Conservation (phyloP, 2,329 filamentous ascomycete species). For the Penicillium crustosum region DNA sequence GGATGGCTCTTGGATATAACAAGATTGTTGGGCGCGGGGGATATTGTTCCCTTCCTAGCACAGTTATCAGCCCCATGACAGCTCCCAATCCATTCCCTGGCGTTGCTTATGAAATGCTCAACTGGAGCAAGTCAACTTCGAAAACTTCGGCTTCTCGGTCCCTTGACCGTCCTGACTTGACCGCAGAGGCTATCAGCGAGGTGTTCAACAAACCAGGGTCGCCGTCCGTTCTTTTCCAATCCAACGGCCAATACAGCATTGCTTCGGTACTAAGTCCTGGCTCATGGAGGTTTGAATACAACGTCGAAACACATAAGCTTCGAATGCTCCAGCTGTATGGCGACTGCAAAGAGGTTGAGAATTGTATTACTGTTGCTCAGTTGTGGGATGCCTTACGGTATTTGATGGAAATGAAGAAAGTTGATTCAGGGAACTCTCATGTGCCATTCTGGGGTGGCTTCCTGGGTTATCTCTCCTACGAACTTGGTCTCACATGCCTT, state of each 20-base stretch:
- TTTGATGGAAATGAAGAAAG: constrained; percentile 43
- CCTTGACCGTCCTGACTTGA: constrained; percentile 24
- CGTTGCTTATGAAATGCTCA: constrained; percentile 50
- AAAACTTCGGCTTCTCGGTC: constrained; percentile 27
- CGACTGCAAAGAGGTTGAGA: constrained; percentile 15
- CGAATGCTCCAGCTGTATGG: constrained; percentile 23
- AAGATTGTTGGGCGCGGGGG: constrained; percentile 28
- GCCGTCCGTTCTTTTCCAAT: constrained; percentile 45
- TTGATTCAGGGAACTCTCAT: constrained; percentile 34
- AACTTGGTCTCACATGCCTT: constrained; percentile 66
- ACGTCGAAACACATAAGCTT: constrained; percentile 24
- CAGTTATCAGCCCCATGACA: constrained; percentile 21
- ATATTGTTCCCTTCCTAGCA: constrained; percentile 19
- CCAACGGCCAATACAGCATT: constrained; percentile 40
- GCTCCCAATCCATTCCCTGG: constrained; percentile 24
- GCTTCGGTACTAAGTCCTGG: constrained; percentile 37
- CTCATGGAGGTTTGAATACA: constrained; percentile 42
- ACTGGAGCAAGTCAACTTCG: constrained; percentile 35
- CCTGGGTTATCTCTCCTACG: constrained; percentile 81
- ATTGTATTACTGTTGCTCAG: constrained; percentile 23
- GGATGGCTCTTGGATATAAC: constrained; percentile 63
- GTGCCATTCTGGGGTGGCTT: constrained; percentile 76
- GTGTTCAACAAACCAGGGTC: constrained; percentile 33
- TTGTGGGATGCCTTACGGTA: constrained; percentile 40
- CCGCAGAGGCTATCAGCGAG: constrained; percentile 37